These are phyloP conservation scores for Prunus kanzakura DNA, from an alignment of 306 rosid species.

Conservation along the genomic window DNA sequence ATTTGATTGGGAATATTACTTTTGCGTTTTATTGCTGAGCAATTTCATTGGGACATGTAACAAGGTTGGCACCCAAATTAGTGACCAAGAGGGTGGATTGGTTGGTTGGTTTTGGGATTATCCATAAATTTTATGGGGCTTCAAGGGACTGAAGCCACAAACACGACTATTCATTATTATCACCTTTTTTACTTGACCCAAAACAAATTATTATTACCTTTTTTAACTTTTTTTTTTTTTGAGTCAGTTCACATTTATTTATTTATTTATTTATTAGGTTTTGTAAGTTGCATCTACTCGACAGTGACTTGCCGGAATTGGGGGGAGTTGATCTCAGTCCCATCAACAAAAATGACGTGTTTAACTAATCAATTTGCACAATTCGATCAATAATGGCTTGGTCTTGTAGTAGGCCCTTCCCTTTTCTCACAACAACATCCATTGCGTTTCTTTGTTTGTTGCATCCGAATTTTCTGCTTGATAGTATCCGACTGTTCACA, in stretches of 20 bases:
- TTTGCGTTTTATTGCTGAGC: background rate
- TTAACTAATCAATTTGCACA: too few species aligned
- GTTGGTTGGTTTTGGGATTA: background rate
- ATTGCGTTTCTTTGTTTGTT: too few species aligned
- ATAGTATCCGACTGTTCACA: too few species aligned
- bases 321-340: too few species aligned
- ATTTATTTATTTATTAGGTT: background rate
- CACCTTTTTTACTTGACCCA: too few species aligned
- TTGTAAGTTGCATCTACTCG: background rate
- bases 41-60: conserved; percentile 6
- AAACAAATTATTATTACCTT: too few species aligned
- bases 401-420: too few species aligned
- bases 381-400: too few species aligned
- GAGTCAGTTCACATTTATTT: background rate
- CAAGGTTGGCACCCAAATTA: background rate
- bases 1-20: background rate
- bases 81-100: background rate
- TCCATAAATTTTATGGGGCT: background rate
- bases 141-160: background rate
- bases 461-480: too few species aligned
- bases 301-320: background rate
- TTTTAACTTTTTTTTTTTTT: too few species aligned
- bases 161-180: background rate
- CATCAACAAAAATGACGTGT: too few species aligned
- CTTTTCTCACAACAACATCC: too few species aligned